Base-by-base conservation (phyloP, 2,329 filamentous ascomycete genomes). In the Grosmannia clavigera region DNA sequence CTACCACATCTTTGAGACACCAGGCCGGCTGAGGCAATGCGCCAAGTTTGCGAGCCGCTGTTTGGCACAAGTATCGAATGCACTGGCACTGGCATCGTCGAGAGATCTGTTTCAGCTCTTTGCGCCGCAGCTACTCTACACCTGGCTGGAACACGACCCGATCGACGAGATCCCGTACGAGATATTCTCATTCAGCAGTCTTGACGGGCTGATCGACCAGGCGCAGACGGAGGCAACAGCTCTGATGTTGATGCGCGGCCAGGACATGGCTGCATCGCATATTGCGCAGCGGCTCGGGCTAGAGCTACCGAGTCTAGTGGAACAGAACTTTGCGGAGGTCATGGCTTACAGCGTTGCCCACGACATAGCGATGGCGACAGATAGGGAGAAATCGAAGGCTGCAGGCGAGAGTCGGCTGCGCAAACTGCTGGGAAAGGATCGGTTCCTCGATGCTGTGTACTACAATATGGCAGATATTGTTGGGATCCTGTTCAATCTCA, bases 1-100 rank as follows among this genome's bases (percentile, higher is more conserved):
- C 22, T 99, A 96, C 70, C 88, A 94, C 70, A 91, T 97, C 27
- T 96, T 97, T 66, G 94, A 97, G 70, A 90, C 87, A 0, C 88
- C 92, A 1, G 90, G 88, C 1, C 84, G 84, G 60, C 82, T 95
- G 16, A 73, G 80, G 3, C 73, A 75, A 12, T 87, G 87, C 7
- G 77, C 79, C 25, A 75, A 78, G 25, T 87, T 96, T 72, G 92
- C 92, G 1, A 82, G 81, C 60, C 80, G 80, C 58, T 95, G 90
- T 66, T 77, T 96, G 52, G 70, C 72, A 5, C 76, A 80, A 14
- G 84, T 96, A 38, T 83, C 92, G 4, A 73, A 70, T 14, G 78
- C 80, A 0, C 79, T 96, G 40, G 73, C 78, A 0, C 78, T 97
- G 27, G 72, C 78, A 29, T 82, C 83, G 53, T 78, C 90, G 0